These are phyloP conservation scores for Leccinum disarticulatum DNA, from an alignment of 768 basidiomycete genomes.

Conservation along the genomic window DNA sequence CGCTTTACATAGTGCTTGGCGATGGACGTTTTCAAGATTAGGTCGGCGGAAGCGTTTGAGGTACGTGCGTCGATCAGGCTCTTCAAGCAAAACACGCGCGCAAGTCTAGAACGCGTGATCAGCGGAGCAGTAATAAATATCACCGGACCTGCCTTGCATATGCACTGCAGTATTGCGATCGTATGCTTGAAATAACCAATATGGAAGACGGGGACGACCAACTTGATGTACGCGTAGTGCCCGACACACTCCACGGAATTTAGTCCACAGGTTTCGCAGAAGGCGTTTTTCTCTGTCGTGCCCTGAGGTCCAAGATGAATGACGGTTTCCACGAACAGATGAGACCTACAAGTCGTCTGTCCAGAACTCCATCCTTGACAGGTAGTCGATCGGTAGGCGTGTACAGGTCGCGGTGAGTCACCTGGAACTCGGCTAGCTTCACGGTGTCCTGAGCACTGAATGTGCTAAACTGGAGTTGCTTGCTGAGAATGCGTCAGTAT, in stretches of 20 bases:
- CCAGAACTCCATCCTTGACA: conserved; percentile 89
- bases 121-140: neutral
- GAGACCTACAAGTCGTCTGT: conserved; percentile 76
- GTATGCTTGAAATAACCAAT: conserved; percentile 98
- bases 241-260: conserved; percentile 94
- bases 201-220: conserved; percentile 95
- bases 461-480: conserved; percentile 94
- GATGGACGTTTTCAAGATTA: conserved; percentile 89
- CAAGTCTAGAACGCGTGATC: conserved; percentile 60
- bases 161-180: conserved; percentile 88
- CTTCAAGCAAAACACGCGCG: conserved; percentile 86
- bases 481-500: conserved; percentile 48
- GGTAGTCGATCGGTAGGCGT: conserved; percentile 80
- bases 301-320: conserved; percentile 52
- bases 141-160: conserved; percentile 76
- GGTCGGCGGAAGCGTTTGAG: conserved; percentile 90
- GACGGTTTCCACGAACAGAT: neutral
- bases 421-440: conserved; percentile 93
- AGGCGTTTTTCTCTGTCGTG: conserved; percentile 88
- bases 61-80: conserved; percentile 78
- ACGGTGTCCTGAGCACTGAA: conserved; percentile 95
- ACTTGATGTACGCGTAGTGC: conserved; percentile 98
- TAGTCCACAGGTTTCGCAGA: conserved; percentile 94
- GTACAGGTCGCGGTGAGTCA: conserved; percentile 91
- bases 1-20: conserved; percentile 76